Percentiles rank a stretch among this genome's conserved stretches.
These are phyloP conservation scores for Exophiala calicioides DNA, from an alignment of 2,329 filamentous ascomycete species.

Conservation along the genomic window DNA sequence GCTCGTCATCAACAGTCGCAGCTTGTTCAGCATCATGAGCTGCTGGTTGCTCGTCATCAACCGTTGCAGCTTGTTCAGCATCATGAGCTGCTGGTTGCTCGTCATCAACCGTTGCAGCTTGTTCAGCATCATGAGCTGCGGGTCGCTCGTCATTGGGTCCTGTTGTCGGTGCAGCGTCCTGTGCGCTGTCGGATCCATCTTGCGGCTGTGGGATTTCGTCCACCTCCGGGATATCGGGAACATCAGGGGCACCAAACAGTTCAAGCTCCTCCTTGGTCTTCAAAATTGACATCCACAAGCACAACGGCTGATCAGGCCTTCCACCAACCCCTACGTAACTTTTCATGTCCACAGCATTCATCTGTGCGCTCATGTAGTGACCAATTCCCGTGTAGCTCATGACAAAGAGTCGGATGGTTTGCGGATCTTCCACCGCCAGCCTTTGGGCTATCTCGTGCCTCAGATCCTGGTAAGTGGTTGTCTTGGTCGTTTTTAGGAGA, in stretches of 20 bases:
- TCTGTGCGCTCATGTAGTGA: slow-evolving; percentile 18
- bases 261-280: slow-evolving; percentile 25
- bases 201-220: no score
- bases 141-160: no score
- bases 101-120: background rate
- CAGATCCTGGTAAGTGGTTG: slow-evolving; percentile 22
- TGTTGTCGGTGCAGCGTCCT: background rate
- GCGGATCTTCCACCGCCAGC: slow-evolving; percentile 18
- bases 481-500: slow-evolving; percentile 4
- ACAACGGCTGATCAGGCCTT: slow-evolving; percentile 14
- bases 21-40: background rate
- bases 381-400: slow-evolving; percentile 23
- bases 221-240: no score
- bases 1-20: slow-evolving; percentile 3
- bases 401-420: slow-evolving; percentile 22
- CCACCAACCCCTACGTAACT: slow-evolving; percentile 6
- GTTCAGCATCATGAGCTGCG: background rate
- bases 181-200: background rate
- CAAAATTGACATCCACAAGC: slow-evolving; percentile 30
- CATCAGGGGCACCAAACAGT: slow-evolving; percentile 21
- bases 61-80: slow-evolving; percentile 27
- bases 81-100: slow-evolving; percentile 21
- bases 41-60: slow-evolving; percentile 18
- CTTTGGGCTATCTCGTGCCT: slow-evolving; percentile 17
- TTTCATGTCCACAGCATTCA: slow-evolving; percentile 14